Percentiles rank a stretch among this genome's conserved stretches.
Conservation (phyloP, 2,329 filamentous ascomycete species). For the Fragosphaeria purpurea region DNA sequence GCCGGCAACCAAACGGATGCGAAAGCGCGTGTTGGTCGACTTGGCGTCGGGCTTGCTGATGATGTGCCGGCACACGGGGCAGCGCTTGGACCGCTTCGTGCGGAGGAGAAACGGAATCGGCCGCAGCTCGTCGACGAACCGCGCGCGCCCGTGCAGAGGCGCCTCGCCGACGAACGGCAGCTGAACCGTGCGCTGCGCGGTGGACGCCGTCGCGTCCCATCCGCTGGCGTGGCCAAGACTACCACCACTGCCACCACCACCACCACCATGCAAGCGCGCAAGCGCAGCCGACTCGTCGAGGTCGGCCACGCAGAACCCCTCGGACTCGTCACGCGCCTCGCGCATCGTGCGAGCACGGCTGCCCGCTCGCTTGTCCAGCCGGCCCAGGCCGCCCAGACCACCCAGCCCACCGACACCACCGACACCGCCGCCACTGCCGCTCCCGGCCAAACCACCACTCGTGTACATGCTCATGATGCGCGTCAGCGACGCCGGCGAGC, state of each 20-base stretch:
- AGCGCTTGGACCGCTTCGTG: slow-evolving; percentile 90
- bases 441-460: slow-evolving; percentile 16
- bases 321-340: slow-evolving; percentile 59
- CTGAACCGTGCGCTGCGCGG: slow-evolving; percentile 39
- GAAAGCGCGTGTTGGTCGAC: slow-evolving; percentile 77
- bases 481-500: slow-evolving; percentile 70
- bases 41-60: slow-evolving; percentile 91
- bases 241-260: not conserved
- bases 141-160: slow-evolving; percentile 37
- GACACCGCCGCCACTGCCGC: too few relatives aligned
- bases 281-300: slow-evolving; percentile 55
- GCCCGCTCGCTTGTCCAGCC: slow-evolving; percentile 54
- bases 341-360: slow-evolving; percentile 65
- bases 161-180: slow-evolving; percentile 26
- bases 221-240: slow-evolving; percentile 28
- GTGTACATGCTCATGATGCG: slow-evolving; percentile 91
- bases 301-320: slow-evolving; percentile 58
- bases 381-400: too few relatives aligned
- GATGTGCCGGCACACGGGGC: slow-evolving; percentile 85
- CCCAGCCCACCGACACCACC: too few relatives aligned
- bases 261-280: slow-evolving; percentile 38
- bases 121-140: slow-evolving; percentile 64
- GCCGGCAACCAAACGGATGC: slow-evolving; percentile 80
- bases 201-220: slow-evolving; percentile 52
- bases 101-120: slow-evolving; percentile 75